phyloP scores from a whole-genome alignment of 306 rosid species.

The Quercus parvula region DNA sequence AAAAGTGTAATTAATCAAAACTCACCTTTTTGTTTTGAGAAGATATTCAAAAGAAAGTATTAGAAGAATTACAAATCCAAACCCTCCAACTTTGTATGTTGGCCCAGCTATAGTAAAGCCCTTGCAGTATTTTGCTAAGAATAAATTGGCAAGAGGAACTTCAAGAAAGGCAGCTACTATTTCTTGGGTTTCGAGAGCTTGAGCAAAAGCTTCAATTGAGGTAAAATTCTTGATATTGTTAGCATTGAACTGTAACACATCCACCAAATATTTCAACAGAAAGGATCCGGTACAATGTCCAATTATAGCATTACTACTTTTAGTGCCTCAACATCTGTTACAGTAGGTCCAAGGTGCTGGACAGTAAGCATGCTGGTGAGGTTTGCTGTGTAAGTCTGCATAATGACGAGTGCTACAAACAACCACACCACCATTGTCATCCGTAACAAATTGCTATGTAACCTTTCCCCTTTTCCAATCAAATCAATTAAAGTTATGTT shows the following conservation, averaged over 20 bases:
- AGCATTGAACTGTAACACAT: constrained; percentile 12
- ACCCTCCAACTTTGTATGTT: constrained; percentile 43
- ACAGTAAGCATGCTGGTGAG: constrained; percentile 48
- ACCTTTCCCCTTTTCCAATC: constrained; percentile 25
- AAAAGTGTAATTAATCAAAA: too few relatives aligned
- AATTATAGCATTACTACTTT: constrained; percentile 20
- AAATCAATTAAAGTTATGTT: not conserved
- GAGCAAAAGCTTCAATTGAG: constrained; percentile 25
- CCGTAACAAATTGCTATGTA: constrained; percentile 40
- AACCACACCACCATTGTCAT: constrained; percentile 50
- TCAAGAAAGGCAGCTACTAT: constrained; percentile 48
- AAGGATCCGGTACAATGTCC: constrained; percentile 45
- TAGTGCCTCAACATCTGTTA: constrained; percentile 26
- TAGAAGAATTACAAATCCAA: constrained; percentile 32
- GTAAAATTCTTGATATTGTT: constrained; percentile 20
- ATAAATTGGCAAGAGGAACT: constrained; percentile 35
- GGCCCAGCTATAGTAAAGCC: constrained; percentile 40
- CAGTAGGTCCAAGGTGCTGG: constrained; percentile 39
- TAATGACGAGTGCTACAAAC: constrained; percentile 46
- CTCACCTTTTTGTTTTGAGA: too few relatives aligned
- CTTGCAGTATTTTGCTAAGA: constrained; percentile 39
- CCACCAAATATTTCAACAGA: constrained; percentile 21
- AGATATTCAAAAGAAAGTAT: not conserved
- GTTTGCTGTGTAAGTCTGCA: constrained; percentile 48
- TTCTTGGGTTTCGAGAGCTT: constrained; percentile 35